These are phyloP conservation scores for Xylaria polymorpha DNA, from an alignment of 2,329 filamentous ascomycete species.

Conservation along the genomic window DNA sequence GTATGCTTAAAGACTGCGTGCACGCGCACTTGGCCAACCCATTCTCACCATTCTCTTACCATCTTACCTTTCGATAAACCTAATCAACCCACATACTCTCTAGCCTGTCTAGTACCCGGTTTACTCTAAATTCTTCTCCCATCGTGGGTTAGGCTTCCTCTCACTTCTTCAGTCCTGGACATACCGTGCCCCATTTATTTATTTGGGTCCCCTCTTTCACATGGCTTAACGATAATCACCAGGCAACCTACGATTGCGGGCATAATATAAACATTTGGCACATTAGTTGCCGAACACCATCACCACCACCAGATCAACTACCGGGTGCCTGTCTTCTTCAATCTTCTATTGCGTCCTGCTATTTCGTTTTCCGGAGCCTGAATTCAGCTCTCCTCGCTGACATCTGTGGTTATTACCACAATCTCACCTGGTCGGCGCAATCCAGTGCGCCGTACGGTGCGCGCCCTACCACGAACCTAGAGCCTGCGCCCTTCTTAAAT, in stretches of 20 bases:
- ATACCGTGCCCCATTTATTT: constrained; percentile 1
- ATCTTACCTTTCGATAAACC: neutral
- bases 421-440: neutral
- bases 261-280: constrained; percentile 21
- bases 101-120: neutral
- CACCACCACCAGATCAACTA: neutral
- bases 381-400: neutral
- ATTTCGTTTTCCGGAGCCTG: neutral
- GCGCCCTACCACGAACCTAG: neutral
- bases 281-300: constrained; percentile 5
- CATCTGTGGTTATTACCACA: neutral
- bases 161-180: neutral
- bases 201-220: constrained; percentile 12
- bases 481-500: constrained; percentile 32
- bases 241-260: constrained; percentile 11
- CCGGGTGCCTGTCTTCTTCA: neutral
- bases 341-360: neutral
- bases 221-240: constrained; percentile 10
- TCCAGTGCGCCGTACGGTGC: neutral
- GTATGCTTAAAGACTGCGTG: neutral
- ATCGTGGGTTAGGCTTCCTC: constrained; percentile 3
- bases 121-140: neutral
- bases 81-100: neutral
- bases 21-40: neutral
- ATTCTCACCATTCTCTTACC: neutral